A percentile compares a stretch with the other conserved stretches of the same genome.
These are phyloP conservation scores for Trichoderma koningiopsis DNA, from an alignment of 2,329 filamentous ascomycete species.

Conservation along the genomic window DNA sequence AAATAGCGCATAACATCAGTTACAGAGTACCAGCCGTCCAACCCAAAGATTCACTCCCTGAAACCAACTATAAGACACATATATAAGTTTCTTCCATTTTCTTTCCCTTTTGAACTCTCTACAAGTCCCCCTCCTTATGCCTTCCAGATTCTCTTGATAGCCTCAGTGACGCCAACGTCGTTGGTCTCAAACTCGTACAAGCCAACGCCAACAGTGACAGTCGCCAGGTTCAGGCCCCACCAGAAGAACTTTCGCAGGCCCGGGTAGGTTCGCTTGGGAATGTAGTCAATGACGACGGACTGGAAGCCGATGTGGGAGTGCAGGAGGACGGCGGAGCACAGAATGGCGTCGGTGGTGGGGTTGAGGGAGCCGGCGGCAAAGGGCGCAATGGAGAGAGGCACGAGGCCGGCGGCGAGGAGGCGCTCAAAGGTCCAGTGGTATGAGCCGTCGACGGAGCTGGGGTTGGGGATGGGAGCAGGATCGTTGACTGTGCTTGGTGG, in stretches of 20 bases:
- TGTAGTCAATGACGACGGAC: constrained; percentile 87
- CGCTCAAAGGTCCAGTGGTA: constrained; percentile 99
- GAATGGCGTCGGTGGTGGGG: constrained; percentile 81
- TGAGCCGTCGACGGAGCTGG: constrained; percentile 80
- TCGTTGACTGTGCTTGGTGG: constrained; percentile 72
- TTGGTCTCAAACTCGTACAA: constrained; percentile 99
- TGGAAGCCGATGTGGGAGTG: constrained; percentile 97
- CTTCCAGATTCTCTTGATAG: constrained; percentile 84
- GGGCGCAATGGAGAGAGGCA: constrained; percentile 85
- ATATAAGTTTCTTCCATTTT: neutral
- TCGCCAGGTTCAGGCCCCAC: constrained; percentile 79
- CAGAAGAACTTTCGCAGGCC: constrained; percentile 65
- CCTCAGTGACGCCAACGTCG: constrained; percentile 91
- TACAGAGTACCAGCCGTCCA: neutral
- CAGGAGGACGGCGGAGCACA: constrained; percentile 80
- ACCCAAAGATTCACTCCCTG: neutral
- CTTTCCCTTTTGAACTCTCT: neutral
- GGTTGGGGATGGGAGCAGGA: constrained; percentile 70
- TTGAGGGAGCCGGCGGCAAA: constrained; percentile 92
- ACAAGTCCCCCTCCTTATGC: constrained; percentile 53
- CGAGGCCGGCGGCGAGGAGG: constrained; percentile 73
- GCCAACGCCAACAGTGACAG: constrained; percentile 79
- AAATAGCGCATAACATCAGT: constrained; percentile 15
- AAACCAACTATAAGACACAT: constrained; percentile 3
- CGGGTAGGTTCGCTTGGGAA: constrained; percentile 72